Evolutionary conservation across 768 basidiomycete genomes (phyloP), one percentile per base, ranked within the genome.

Genomic region (Mycena olivaceomarginata): DNA sequence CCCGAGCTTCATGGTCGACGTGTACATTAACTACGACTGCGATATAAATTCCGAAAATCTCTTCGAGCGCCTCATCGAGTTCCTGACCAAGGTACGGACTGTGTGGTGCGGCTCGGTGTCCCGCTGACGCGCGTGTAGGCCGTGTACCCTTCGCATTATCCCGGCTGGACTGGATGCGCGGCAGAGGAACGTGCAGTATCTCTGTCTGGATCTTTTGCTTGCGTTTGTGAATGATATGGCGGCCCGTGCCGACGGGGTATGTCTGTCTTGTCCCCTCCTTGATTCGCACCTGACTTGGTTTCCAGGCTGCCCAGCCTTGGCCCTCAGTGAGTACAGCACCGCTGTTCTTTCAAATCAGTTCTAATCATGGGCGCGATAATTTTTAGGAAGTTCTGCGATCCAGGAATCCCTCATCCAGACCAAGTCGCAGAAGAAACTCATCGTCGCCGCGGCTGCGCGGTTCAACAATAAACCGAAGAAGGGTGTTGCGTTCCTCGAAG

Each of bases 11-110:
- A 97, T 98, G 95, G 96, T 98, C 62, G 97, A 99, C 81, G 88
- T 98, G 16, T 99, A 97, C 87, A 91, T 93, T 70, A 99, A 99
- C 84, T 99, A 99, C 84, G 98, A 99, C 83, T 99, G 97, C 82
- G 97, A 98, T 82, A 93, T 95, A 79, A 98, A 99, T 82, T 97
- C 96, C 84, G 98, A 99, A 87, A 98, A 99, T 84, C 86, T 99
- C 72, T 98, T 98, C 80, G 98, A 99, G 83, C 90, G 96, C 18
- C 86, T 99, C 25, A 87, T 98, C 75, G 95, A 94, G 37, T 98
- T 99, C 84, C 86, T 97, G 78, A 96, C 96, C 9, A 95, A 96
- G 89, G 97, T 97, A 80, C 72, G 88, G 62, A n/a, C 22, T 22
- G 51, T 75, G 51, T 37, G 18, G 8, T 75, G 45, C 31, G n/a